These are phyloP conservation scores for Ganoderma multipileum DNA, from an alignment of 1,284 basidiomycete genomes.

Conservation along the genomic window DNA sequence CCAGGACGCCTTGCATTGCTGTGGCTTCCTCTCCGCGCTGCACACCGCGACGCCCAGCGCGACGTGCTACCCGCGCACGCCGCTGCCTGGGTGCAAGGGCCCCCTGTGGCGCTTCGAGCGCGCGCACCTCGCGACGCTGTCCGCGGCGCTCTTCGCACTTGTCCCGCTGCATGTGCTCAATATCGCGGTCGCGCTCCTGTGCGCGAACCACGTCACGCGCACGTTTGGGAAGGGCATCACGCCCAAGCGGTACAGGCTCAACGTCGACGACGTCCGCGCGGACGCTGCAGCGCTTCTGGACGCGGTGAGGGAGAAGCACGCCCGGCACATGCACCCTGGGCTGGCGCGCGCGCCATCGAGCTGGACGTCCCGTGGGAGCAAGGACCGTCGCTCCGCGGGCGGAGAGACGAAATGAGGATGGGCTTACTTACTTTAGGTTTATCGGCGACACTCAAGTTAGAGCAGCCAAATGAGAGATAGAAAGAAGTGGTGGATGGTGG, in stretches of 20 bases:
- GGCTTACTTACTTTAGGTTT: background rate
- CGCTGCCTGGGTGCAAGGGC: slow-evolving; percentile 76
- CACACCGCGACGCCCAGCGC: slow-evolving; percentile 68
- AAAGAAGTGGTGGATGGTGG: background rate
- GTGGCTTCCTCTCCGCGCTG: slow-evolving; percentile 73
- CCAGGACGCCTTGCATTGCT: slow-evolving; percentile 75
- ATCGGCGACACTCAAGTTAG: background rate
- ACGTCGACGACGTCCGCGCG: slow-evolving; percentile 37
- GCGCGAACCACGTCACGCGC: slow-evolving; percentile 76
- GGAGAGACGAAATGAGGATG: background rate
- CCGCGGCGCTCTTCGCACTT: slow-evolving; percentile 67
- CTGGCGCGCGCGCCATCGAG: slow-evolving; percentile 31
- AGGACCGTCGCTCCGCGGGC: slow-evolving; percentile 11
- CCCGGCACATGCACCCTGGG: slow-evolving; percentile 32
- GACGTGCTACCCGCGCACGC: slow-evolving; percentile 71
- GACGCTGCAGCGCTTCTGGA: slow-evolving; percentile 37
- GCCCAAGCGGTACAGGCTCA: slow-evolving; percentile 69
- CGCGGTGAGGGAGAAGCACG: slow-evolving; percentile 17
- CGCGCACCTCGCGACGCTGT: slow-evolving; percentile 58
- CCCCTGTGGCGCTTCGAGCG: slow-evolving; percentile 67
- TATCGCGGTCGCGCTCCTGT: slow-evolving; percentile 69
- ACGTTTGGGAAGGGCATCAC: slow-evolving; percentile 77
- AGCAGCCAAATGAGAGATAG: background rate
- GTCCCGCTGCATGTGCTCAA: slow-evolving; percentile 70
- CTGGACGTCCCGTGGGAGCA: slow-evolving; percentile 34